Conservation (phyloP, 2,329 filamentous ascomycete genomes). For the Penicillium sp. region DNA sequence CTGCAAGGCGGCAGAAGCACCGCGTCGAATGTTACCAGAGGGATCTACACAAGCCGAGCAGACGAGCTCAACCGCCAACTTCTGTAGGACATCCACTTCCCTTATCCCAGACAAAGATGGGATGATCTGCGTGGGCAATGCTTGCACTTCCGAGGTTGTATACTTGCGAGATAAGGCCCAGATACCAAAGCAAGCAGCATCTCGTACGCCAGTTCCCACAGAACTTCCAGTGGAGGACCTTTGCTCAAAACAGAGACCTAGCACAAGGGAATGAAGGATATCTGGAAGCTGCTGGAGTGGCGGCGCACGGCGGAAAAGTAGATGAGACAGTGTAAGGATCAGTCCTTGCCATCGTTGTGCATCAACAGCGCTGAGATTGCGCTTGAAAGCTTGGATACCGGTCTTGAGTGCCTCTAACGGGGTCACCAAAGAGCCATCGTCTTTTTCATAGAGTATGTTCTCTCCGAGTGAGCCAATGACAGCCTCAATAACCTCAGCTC, state of each 20-base stretch:
- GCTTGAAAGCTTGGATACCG: constrained; percentile 39
- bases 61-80: constrained; percentile 74
- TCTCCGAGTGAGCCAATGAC: constrained; percentile 66
- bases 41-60: constrained; percentile 80
- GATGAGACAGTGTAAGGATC: constrained; percentile 77
- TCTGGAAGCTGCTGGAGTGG: constrained; percentile 64
- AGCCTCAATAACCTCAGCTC: constrained; percentile 78
- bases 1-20: constrained; percentile 87
- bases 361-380: constrained; percentile 68
- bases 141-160: constrained; percentile 67
- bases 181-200: constrained; percentile 92
- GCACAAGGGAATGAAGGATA: constrained; percentile 70
- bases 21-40: constrained; percentile 86
- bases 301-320: constrained; percentile 78
- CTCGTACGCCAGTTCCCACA: constrained; percentile 81
- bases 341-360: constrained; percentile 87
- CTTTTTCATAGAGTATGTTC: constrained; percentile 54
- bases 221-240: constrained; percentile 78
- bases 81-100: constrained; percentile 57
- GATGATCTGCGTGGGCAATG: constrained; percentile 46
- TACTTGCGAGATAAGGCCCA: constrained; percentile 91
- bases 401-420: constrained; percentile 30
- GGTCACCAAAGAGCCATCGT: constrained; percentile 38
- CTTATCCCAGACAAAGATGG: constrained; percentile 26
- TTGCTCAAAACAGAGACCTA: constrained; percentile 83